Evolutionary conservation across 129 eudicot genomes (phyloP), one percentile per base, ranked within the genome.

Genomic region (Dittrichia graveolens): DNA sequence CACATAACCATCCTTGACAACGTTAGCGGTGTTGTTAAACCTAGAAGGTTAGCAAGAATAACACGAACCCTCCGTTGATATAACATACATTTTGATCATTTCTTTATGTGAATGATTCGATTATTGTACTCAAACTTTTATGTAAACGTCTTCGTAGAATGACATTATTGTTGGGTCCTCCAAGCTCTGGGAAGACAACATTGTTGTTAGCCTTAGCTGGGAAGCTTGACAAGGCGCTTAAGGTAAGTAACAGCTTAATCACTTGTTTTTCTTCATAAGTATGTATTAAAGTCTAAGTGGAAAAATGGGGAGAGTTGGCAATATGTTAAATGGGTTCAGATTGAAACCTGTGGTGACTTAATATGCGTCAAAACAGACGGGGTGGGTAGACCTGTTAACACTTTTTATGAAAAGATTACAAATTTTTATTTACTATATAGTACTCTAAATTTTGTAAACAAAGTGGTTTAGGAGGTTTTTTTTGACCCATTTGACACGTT

Each of bases 131-230:
- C 0, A 41, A 60, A 10, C 7, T 74, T 12, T 50, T 6, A 34
- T 55, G 65, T 58, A 45, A 42, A 56, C 54, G 37, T 75, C 58
- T 79, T 72, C 65, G 73, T 75, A 91, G 97, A 78, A 82, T 91
- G 96, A 91, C 97, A 61, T 77, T 91, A 78, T 85, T 91, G 39
- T 72, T 91, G 75, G 97, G 97, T 63, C 97, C 97, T 84, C 97
- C 97, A 61, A 84, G 90, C 77, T 91, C 97, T 8, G 97, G 97
- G 40, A 91, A 91, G 85, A 91, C 97, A 55, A 88, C 95, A 8
- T 43, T 91, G 45, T 57, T 91, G 69, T 70, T 86, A 74, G 92
- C 95, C 15, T 79, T 91, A 78, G 86, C 89, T 18, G 97, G 97
- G 60, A 91, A 83, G 77, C 87, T 91, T 19, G 89, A 83, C 58